Conservation (phyloP, 2,329 filamentous ascomycete species). For the Dryadomyces sulphureus region DNA sequence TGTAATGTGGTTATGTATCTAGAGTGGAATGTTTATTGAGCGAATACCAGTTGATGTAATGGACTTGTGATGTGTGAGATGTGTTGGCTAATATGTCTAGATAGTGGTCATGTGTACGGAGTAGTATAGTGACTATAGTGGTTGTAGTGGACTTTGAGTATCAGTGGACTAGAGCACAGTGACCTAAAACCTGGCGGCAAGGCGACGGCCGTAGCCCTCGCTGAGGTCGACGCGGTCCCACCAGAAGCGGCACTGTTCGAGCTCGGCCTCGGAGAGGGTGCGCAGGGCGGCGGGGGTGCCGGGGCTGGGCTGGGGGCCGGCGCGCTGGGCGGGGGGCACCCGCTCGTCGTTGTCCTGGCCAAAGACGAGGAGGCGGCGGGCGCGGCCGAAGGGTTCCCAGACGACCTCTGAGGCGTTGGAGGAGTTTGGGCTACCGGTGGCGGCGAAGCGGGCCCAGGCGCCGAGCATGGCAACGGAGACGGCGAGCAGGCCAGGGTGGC, state of each 20-base stretch:
- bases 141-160: no score
- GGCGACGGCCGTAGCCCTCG: constrained; percentile 23
- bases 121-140: no score
- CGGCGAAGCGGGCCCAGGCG: constrained; percentile 24
- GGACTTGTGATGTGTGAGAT: no score
- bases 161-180: background rate
- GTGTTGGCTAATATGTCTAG: no score
- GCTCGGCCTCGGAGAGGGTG: constrained; percentile 27
- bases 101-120: no score
- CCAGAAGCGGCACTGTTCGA: constrained; percentile 43
- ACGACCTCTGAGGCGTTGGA: background rate
- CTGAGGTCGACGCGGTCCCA: constrained; percentile 36
- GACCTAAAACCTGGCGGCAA: background rate
- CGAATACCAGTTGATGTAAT: no score
- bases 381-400: constrained; percentile 1
- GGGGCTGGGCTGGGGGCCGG: constrained; percentile 15
- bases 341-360: constrained; percentile 44
- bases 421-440: constrained; percentile 5
- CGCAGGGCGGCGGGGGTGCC: constrained; percentile 30
- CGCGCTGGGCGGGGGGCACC: constrained; percentile 12
- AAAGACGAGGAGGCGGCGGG: constrained; percentile 27
- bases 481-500: constrained; percentile 21
- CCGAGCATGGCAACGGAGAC: constrained; percentile 27
- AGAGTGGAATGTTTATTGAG: no score
- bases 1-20: no score